Evolutionary conservation across 2,329 filamentous ascomycete genomes (phyloP), one percentile per base, ranked within the genome.

Genomic region (Penicillium sp.): DNA sequence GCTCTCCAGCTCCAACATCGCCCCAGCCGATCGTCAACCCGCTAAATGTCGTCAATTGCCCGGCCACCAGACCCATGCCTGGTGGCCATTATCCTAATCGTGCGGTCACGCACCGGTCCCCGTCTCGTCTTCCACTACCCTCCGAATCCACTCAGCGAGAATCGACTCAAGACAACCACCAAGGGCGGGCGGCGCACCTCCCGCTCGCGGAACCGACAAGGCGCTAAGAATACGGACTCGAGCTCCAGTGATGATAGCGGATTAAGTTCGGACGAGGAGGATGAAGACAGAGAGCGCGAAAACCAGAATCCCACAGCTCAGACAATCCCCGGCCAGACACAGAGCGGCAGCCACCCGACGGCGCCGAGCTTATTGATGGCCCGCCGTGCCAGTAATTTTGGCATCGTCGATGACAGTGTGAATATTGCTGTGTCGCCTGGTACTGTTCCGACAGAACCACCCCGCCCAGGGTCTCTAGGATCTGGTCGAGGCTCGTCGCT

Each of bases 91-190:
- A 85, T 90, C 51, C 83, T 93, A 39, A 85, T 92, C 63, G 86
- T 90, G 67, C 84, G 89, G 63, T 90, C 89, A 33, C 86, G 89
- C 63, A 89, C 90, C 65, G 91, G 91, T 16, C 90, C 91, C 27
- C 86, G 87, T 62, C 89, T 95, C 67, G 89, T 95, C 67, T 96
- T 93, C 74, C 90, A 96, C 74, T 95, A 95, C 69, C 91, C 91
- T n/a, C 83, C 87, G 65, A 75, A 78, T 68, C 73, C 80, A 62
- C 74, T 78, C 55, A 72, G 72, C 62, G 73, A 75, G 54, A 73
- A 70, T 59, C 68, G 68, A 33, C 63, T 75, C 39, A 69, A 74
- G 55, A 66, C 73, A 33, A 69, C 69, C 35, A 68, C 67, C 55
- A 73, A 69, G 58, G 63, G 63, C 47, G 64, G 67, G 24, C 72